Percentiles rank a stretch among this genome's conserved stretches.
Evolutionary conservation across 805 yeast genomes (phyloP).

Genomic region (Saturnispora ahearnii): DNA sequence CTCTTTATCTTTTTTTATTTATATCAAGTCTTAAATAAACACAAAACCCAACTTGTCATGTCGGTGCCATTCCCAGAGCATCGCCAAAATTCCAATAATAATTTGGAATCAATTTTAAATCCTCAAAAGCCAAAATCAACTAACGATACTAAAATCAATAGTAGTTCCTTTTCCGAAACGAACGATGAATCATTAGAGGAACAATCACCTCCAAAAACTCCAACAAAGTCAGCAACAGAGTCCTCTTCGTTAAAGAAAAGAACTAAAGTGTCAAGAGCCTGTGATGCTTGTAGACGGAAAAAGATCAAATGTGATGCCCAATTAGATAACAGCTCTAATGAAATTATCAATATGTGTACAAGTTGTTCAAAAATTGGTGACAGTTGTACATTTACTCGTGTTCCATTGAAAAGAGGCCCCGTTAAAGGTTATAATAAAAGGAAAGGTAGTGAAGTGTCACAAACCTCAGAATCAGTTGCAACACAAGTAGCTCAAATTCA

Average conservation of each 20-base stretch:
- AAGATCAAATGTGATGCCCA: slow-evolving; percentile 65
- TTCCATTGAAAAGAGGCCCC: slow-evolving; percentile 75
- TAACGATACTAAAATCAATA: background rate
- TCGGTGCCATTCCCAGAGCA: background rate
- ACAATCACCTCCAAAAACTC: background rate
- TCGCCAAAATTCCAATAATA: background rate
- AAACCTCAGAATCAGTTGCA: background rate
- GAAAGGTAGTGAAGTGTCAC: background rate
- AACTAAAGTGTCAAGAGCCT: slow-evolving; percentile 69
- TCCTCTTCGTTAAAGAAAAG: slow-evolving; percentile 37
- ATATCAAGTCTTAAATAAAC: too few species aligned
- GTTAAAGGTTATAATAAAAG: slow-evolving; percentile 48
- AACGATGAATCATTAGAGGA: background rate
- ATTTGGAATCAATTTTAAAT: background rate
- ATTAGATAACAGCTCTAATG: slow-evolving; percentile 34
- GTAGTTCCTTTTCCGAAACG: background rate
- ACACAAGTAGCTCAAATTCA: background rate
- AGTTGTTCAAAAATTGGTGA: slow-evolving; percentile 56
- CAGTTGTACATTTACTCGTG: slow-evolving; percentile 56
- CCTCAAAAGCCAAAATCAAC: background rate
- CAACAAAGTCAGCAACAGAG: slow-evolving; percentile 11
- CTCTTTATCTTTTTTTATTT: too few species aligned
- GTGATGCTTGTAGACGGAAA: slow-evolving; percentile 71
- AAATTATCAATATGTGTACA: slow-evolving; percentile 46
- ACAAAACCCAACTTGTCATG: background rate